Conservation (phyloP, 768 basidiomycete species). For the Trametopsis cervina region DNA sequence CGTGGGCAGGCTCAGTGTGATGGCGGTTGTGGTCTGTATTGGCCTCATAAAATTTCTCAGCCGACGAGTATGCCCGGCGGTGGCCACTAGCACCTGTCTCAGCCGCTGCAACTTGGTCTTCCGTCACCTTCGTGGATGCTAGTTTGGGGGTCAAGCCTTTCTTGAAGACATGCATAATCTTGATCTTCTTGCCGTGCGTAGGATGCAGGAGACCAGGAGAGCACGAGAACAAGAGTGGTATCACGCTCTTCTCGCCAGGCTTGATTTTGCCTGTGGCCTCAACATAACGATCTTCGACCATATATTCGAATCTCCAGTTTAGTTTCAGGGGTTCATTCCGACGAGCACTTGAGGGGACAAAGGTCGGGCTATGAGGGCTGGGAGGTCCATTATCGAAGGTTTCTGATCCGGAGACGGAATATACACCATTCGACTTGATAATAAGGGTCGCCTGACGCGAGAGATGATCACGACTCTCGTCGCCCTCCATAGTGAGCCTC, state of each 20-base stretch:
- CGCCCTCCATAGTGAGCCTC: conserved; percentile 57
- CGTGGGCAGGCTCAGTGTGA: not conserved
- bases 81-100: not conserved
- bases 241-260: conserved; percentile 66
- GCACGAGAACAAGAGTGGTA: conserved; percentile 70
- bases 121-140: conserved; percentile 49
- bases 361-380: not conserved
- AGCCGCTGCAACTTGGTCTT: not conserved
- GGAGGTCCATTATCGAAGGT: conserved; percentile 21
- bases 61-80: not conserved
- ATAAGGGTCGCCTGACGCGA: conserved; percentile 67
- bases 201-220: conserved; percentile 60
- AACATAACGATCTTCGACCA: conserved; percentile 52
- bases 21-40: not conserved
- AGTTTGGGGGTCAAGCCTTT: conserved; percentile 66
- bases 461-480: conserved; percentile 67
- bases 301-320: conserved; percentile 75
- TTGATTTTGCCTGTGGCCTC: conserved; percentile 25
- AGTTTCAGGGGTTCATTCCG: conserved; percentile 30
- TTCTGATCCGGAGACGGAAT: conserved; percentile 66
- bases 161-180: conserved; percentile 62
- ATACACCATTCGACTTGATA: conserved; percentile 68
- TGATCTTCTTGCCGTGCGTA: conserved; percentile 50
- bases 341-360: not conserved
- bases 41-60: not conserved